Base-by-base conservation (phyloP, 2,329 filamentous ascomycete species). In the Aaosphaeria pasadenensis region DNA sequence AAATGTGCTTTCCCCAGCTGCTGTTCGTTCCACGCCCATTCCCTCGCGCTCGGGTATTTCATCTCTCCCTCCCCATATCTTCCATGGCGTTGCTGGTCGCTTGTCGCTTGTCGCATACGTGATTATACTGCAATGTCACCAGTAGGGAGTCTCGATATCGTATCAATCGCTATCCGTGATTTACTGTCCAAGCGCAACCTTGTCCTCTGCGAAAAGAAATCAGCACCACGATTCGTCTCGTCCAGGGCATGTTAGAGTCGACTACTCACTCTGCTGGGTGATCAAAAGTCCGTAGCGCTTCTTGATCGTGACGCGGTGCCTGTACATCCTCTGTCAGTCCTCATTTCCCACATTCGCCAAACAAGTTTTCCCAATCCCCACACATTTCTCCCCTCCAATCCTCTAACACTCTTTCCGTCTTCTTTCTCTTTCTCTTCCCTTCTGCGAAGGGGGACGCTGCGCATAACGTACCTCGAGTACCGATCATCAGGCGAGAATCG, bases 401-500 rank as follows among this genome's bases (percentile, higher is more conserved):
- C 28, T n/a, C 4, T 7, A 31, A 40, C 36, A 1, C 39, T 41
- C 9, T n/a, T 9, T 9, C 11, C 17, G 11, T 9, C 24, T 11
- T 24, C 30, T 43, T 30, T 11, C 9, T 11, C 24, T 36, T 36
- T 36, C 33, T 9, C 33, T 9, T 36, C 33, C 9, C 2, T 9
- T 9, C 7, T 9, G 33, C 33, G 33, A n/a, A 9, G n/a, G 7
- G 7, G 33, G 33, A 36, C 41, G n/a, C 7, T 17, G 13, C 6
- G 9, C 9, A 13, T 39, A 31, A 13, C 54, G 39, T 69, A 84
- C 81, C 83, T 79, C 66, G 91, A 96, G 82, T 95, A 97, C 81
- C 96, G 96, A 81, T 99, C 94, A 76, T 99, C 94, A 55, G 94
- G 94, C 42, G 90, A 96, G 80, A 97, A 99, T 60, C 94, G 83